Base-by-base conservation (phyloP, 108 stramenopile genomes). In the Bacterosira constricta region DNA sequence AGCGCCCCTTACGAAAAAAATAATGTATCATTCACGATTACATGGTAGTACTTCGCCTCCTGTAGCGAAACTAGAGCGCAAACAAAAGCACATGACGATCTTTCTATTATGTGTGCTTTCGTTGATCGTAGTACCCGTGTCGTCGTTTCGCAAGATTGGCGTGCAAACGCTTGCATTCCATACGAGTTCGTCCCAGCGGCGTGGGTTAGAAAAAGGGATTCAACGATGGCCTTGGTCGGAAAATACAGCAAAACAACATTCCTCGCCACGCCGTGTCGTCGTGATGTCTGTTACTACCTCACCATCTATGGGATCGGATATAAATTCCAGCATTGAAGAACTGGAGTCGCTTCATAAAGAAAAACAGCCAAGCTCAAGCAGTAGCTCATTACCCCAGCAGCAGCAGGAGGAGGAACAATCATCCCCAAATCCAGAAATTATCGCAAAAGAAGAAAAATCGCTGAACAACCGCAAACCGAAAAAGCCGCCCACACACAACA, bases 321-420 rank as follows among this genome's bases (percentile, higher is more conserved):
- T 57, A 6, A 34, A 11, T 27, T 57, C 56, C 1, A 57, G 31
- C 17, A 57, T 57, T 27, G 56, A 57, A 21, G 56, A 57, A 37
- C 56, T 30, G 4, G 29, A 30, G 31, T 34, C 56, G 31, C 56
- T 34, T 34, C 31, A 34, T 57, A 3, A 0, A 23, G 30, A 30
- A 31, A 6, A 1, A 18, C 3, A 3, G 30, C 13, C 41, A 13
- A 42, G 10, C 13, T 10, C 41, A 42, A 42, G 13, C 41, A n/a
- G n/a, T n/a, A n/a, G n/a, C n/a, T n/a, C n/a, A n/a, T n/a, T n/a
- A n/a, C 13, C 41, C 10, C 12, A 42, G 10, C 41, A 10, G 13
- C 41, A 54, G 6, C 26, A 27, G 29, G 53, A 54, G 20, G 15
- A 23, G 20, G 13, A 27, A 31, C 26, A 12, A 54, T 2, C 53